These are phyloP conservation scores for Leucaena leucocephala DNA, from an alignment of 306 rosid genomes.

Conservation along the genomic window DNA sequence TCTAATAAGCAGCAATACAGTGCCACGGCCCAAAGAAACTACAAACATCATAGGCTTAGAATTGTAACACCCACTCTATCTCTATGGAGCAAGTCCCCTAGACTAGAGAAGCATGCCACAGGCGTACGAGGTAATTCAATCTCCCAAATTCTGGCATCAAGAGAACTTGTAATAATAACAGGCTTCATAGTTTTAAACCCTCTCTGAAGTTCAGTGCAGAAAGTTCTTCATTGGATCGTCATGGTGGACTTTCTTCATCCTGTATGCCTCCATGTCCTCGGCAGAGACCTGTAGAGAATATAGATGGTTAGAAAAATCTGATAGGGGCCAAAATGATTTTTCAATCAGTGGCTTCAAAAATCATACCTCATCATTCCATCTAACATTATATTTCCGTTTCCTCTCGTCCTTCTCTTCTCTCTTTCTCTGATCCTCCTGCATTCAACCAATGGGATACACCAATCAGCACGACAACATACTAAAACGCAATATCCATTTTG, in stretches of 20 bases:
- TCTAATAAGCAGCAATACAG: not conserved
- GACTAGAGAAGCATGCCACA: not conserved
- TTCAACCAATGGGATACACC: constrained; percentile 16
- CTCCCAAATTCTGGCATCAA: not conserved
- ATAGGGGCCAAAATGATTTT: not conserved
- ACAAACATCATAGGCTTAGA: not conserved
- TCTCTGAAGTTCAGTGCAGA: constrained; percentile 23
- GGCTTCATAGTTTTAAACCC: not conserved
- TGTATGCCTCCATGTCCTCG: constrained; percentile 66
- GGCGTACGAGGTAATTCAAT: not conserved
- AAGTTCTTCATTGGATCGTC: constrained; percentile 62
- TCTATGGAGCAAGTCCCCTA: not conserved
- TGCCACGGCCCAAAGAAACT: not conserved
- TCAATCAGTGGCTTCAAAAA: not conserved
- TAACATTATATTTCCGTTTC: constrained; percentile 59
- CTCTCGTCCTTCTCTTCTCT: constrained; percentile 69
- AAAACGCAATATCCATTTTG: not conserved
- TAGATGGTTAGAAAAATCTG: constrained; percentile 3
- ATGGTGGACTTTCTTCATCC: constrained; percentile 60
- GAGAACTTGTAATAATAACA: not conserved
- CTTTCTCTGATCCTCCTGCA: constrained; percentile 62
- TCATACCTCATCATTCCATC: constrained; percentile 60
- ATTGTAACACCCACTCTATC: too few relatives aligned
- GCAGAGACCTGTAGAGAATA: constrained; percentile 40
- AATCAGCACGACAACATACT: not conserved